Percentiles rank a stretch among this genome's conserved stretches.
Conservation (phyloP, 371 early-diverging fungal genomes). For the Cokeromyces recurvatus region DNA sequence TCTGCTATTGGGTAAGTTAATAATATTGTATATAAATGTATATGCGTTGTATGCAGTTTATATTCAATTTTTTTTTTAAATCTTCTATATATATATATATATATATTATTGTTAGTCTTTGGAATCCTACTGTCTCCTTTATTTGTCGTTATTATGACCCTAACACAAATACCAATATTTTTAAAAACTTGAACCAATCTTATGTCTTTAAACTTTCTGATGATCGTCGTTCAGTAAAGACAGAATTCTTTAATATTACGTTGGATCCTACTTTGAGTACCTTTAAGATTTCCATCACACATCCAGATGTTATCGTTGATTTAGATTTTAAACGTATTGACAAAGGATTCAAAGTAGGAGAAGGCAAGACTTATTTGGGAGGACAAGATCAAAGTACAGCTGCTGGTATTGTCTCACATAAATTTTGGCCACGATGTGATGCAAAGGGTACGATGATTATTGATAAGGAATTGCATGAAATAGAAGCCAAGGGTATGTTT, state of each 20-base stretch:
- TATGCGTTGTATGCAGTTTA: too few relatives aligned
- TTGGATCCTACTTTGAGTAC: conserved; percentile 46
- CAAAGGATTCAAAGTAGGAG: conserved; percentile 78
- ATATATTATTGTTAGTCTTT: conserved; percentile 18
- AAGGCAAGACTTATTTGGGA: conserved; percentile 71
- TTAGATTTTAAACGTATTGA: conserved; percentile 64
- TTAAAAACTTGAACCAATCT: conserved; percentile 68
- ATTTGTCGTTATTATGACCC: conserved; percentile 73
- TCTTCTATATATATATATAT: too few relatives aligned
- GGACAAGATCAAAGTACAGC: conserved; percentile 43
- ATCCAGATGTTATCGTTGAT: conserved; percentile 59
- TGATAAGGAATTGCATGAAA: conserved; percentile 58
- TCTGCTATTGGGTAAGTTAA: conserved; percentile 78
- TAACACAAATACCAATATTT: conserved; percentile 54
- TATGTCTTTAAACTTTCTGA: conserved; percentile 58
- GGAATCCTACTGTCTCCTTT: conserved; percentile 71
- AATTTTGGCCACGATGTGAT: conserved; percentile 78
- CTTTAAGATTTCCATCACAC: conserved; percentile 54
- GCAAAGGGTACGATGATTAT: conserved; percentile 71
- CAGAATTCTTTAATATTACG: conserved; percentile 64
- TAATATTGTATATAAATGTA: too few relatives aligned
- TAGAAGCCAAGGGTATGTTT: conserved; percentile 73
- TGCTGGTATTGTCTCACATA: conserved; percentile 65
- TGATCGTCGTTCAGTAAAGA: conserved; percentile 69
- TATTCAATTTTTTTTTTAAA: neutral